Conservation (phyloP, 176 grass and related monocot genomes). For the sorghum (Sorghum bicolor) region Sorghum_bicolor_NCBIv3 NC_012877.2:56140001-56140500, state of each 20-base stretch:
- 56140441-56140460: background rate
- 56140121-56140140: background rate
- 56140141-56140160: background rate
- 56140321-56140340: background rate
- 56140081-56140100: background rate
- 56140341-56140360: background rate
- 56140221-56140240: background rate
- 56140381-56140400: constrained; percentile 9
- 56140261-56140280: background rate
- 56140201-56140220: background rate
- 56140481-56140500: constrained; percentile 14
- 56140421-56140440: constrained; percentile 34
- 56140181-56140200: background rate
- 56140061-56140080: background rate
- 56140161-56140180: background rate
- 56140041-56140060: background rate
- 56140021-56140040: background rate
- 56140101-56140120: background rate
- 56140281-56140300: background rate
- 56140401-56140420: constrained; percentile 7
- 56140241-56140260: background rate
- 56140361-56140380: constrained; percentile 13
- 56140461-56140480: background rate
- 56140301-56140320: background rate
- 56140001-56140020: background rate